Evolutionary conservation across 116 monocot species (phyloP), one percentile per base, ranked within the genome.

Genomic region (Iris pallida): DNA sequence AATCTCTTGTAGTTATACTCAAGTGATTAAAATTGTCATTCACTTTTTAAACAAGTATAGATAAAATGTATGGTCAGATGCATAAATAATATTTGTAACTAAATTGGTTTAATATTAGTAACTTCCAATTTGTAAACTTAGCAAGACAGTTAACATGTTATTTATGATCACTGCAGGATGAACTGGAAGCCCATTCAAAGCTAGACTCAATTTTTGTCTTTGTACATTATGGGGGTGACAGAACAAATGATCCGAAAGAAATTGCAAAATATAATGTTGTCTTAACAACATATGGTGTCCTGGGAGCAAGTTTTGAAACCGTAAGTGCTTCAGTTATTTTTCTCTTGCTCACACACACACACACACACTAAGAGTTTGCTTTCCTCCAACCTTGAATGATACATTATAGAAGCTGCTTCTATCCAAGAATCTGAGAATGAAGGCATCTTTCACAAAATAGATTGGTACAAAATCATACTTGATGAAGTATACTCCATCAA

Each of bases 401-500:
- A 8, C 9, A 20, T 52, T 8, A 30, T 30, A 30, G 30, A 30
- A 30, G 13, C 0, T 51, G 7, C 49, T 51, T 51, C 49, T 47
- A 30, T 68, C 2, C 71, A 90, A 88, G 74, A 65, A 41, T 65
- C 66, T 11, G 70, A 77, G 41, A 76, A 56, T 8, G 60, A 61
- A 4, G 86, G 88, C 59, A 90, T 94, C 14, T 94, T 88, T 72
- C 90, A 94, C 55, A 76, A 59, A 18, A 71, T 90, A 20, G 78
- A 83, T 53, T 94, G 94, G 94, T 82, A 85, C 53, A 83, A 90
- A 76, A 81, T 90, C 55, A 88, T 94, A 7, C 63, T 94, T 12
- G 94, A 94, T 75, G 94, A 94, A 79, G 94, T 90, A 17, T 90
- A 94, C 66, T 85, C 76, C 7, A 94, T 94, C 49, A 94, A 94